Evolutionary conservation across 441 rosid genomes (phyloP).

Genomic region (Sinapis alba): DNA sequence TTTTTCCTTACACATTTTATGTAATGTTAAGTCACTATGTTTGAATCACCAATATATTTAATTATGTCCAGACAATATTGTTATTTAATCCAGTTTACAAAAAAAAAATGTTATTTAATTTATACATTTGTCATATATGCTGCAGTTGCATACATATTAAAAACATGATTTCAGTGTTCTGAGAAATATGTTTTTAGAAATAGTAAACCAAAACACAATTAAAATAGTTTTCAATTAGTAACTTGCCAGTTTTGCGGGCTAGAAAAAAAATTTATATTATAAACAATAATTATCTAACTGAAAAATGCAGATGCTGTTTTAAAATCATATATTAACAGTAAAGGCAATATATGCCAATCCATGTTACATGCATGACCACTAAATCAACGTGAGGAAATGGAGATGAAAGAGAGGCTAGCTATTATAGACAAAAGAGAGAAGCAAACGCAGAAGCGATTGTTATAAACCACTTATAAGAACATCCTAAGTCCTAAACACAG

Average conservation of each 20-base stretch:
- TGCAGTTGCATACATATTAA: not conserved
- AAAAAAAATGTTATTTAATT: no score
- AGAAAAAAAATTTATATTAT: not conserved
- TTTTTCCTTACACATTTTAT: not conserved
- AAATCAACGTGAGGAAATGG: not conserved
- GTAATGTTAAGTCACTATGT: not conserved
- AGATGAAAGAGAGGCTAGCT: not conserved
- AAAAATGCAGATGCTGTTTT: not conserved
- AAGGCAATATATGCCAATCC: not conserved
- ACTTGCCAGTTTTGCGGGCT: not conserved
- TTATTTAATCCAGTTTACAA: no score
- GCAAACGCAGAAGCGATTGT: not conserved
- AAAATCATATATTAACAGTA: not conserved
- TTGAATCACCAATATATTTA: not conserved
- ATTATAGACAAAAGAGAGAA: constrained; percentile 9
- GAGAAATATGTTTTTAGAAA: not conserved
- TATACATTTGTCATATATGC: not conserved
- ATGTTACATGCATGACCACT: not conserved
- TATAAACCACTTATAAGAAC: not conserved
- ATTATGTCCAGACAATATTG: not conserved
- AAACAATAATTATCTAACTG: not conserved
- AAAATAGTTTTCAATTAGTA: not conserved
- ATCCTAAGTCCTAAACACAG: constrained; percentile 12
- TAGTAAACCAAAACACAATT: not conserved
- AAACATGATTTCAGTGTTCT: not conserved